Evolutionary conservation across 1,284 basidiomycete species (phyloP), one percentile per base, ranked within the genome.

Genomic region (Chalciporus sp.): DNA sequence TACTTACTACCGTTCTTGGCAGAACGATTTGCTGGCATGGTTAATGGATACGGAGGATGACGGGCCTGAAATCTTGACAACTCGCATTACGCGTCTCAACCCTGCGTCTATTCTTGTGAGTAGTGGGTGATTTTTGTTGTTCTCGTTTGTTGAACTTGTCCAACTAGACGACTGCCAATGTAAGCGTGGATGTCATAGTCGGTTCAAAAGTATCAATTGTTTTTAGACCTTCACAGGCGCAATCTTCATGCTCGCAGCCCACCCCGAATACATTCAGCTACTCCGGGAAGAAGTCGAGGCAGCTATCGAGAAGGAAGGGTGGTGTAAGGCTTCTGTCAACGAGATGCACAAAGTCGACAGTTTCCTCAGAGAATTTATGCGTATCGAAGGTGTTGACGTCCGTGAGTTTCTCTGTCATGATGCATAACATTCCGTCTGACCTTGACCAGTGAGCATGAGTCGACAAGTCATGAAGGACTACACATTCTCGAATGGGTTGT

Each of bases 341-440:
- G 73, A 73, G 47, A 76, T 81, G 75, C 61, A 58, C 45, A 76
- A 73, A 55, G 47, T 79, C 3, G 80, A 82, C 60, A 81, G 79
- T 56, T 78, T 81, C 61, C 29, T 82, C 23, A 72, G 67, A 43
- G 80, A 82, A 58, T 66, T 68, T 2, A 68, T 72, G 49, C 69
- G 79, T 1, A 42, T 72, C n/a, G 61, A 70, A 33, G 69, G 71
- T 0, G 46, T 70, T 4, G 56, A 50, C 42, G n/a, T 37, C 17
- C 8, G 31, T 33, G 6, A 33, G 31, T 33, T 14, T 11, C 12
- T 33, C 6, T 23, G 6, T 23, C 23, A 3, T 23, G 2, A 23
- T 23, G 23, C 6, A 23, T 23, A 23, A 23, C 23, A 23, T 6
- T 23, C 6, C 23, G 23, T 23, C 23, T 23, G 6, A 23, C 23